A percentile compares a stretch with the other conserved stretches of the same genome.
These are phyloP conservation scores for Symmetrospora coprosmae DNA, from an alignment of 768 basidiomycete genomes.

Conservation along the genomic window DNA sequence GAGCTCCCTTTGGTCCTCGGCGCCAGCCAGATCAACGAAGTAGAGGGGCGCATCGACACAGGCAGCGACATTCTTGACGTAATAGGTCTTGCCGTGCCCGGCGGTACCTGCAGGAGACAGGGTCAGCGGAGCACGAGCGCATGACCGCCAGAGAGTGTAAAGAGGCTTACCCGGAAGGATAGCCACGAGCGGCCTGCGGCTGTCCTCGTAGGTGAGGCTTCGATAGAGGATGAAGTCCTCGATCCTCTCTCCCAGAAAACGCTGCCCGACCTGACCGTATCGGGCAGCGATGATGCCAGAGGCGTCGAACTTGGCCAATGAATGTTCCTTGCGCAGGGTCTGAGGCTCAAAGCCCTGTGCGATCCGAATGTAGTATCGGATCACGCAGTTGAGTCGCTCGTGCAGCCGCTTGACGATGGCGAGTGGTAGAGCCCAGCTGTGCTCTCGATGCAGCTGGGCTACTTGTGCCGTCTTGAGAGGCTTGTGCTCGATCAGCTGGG, in stretches of 20 bases:
- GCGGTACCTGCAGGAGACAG: neutral
- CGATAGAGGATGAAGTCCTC: neutral
- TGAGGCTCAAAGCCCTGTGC: neutral
- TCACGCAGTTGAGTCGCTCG: neutral
- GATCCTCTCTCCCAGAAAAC: neutral
- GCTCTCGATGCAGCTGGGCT: neutral
- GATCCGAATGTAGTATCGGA: neutral
- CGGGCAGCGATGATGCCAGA: neutral
- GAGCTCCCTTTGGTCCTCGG: neutral
- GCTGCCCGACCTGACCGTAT: neutral
- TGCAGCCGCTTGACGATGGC: neutral
- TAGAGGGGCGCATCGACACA: neutral
- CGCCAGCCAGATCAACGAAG: neutral
- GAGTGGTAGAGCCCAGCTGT: neutral
- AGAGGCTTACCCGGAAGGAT: neutral
- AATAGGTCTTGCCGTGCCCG: neutral
- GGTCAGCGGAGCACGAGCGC: neutral
- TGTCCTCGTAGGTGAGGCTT: neutral
- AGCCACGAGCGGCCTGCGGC: neutral
- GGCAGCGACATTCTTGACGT: neutral
- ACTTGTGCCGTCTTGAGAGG: neutral
- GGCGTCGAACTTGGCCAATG: neutral
- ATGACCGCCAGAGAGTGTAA: neutral
- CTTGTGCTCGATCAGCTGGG: neutral
- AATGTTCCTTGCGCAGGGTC: neutral